Percentiles rank a stretch among this genome's conserved stretches.
phyloP scores from a whole-genome alignment of 1,139 yeast genomes.

The Yueomyces sp. region DNA sequence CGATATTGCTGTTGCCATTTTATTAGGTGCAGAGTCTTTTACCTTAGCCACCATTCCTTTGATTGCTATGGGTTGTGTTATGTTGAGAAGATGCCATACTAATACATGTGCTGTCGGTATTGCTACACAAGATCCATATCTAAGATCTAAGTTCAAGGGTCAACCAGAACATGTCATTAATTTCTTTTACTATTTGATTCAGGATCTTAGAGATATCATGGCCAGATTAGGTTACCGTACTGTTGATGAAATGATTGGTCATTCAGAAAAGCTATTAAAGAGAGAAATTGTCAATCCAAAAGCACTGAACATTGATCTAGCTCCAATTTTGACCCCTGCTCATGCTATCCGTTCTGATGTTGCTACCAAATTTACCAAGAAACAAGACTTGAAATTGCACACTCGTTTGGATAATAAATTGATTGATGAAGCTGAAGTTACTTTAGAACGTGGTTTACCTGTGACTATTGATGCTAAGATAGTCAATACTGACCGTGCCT shows the following conservation, averaged over 20 bases:
- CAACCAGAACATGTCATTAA: constrained; percentile 98
- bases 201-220: constrained; percentile 87
- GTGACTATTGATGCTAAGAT: constrained; percentile 88
- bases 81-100: constrained; percentile 89
- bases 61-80: constrained; percentile 94
- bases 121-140: constrained; percentile 94
- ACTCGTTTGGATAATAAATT: constrained; percentile 89
- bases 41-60: constrained; percentile 96
- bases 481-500: constrained; percentile 89
- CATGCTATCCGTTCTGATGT: constrained; percentile 97
- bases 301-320: constrained; percentile 81
- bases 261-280: constrained; percentile 78
- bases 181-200: constrained; percentile 89
- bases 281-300: constrained; percentile 83
- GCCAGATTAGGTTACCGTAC: constrained; percentile 92
- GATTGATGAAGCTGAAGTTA: constrained; percentile 88
- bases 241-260: constrained; percentile 95
- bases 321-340: constrained; percentile 93
- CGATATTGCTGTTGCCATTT: constrained; percentile 90
- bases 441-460: constrained; percentile 88
- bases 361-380: constrained; percentile 83
- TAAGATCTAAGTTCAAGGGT: constrained; percentile 85
- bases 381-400: constrained; percentile 89
- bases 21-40: constrained; percentile 97
- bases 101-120: constrained; percentile 97